Base-by-base conservation (phyloP, 805 yeast species). In the Yamadazyma nakazawae region DNA sequence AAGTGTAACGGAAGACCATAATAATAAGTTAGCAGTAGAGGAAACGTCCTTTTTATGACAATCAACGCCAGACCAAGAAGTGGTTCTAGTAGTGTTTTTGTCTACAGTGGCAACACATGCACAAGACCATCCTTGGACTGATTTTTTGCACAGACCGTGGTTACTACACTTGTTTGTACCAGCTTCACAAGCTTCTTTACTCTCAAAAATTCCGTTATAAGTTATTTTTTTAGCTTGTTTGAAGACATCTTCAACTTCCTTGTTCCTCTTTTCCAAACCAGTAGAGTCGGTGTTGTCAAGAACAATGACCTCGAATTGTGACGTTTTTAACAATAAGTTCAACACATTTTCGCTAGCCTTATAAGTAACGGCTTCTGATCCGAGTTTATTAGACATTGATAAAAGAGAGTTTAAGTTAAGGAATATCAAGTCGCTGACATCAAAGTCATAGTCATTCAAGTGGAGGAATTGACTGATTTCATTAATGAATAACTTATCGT, bases 1-100 rank as follows among this genome's bases (percentile, higher is more conserved):
- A 43, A 82, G 62, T 2, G 74, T 77, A 11, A 84, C 52, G 11
- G 76, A 64, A 2, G 87, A 74, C 89, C 92, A 85, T 56, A 85
- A 76, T 53, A 85, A 71, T 56, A 86, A 72, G 58, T 85, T 80
- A 55, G 85, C 81, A 63, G 81, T 81, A 3, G 78, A 73, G 38
- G 85, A 75, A 49, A 85, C 74, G 57, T 87, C 91, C 56, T 72
- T 74, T 74, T 85, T 85, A 56, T 77, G 72, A 63, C 94, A 86
- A 50, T 80, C 79, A 48, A 54, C 55, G 19, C 85, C 85, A 1
- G 78, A 62, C 84, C 84, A 80, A 45, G 64, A 64, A 37, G 78
- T 75, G 24, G 84, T 78, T 48, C 68, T 67, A 32, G 70, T 68
- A 12, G 68, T 61, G 12, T 66, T 65, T 49, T 68, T 63, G 56